Conservation (phyloP, 2,329 filamentous ascomycete species). For the Nannizzia gypsea region DNA sequence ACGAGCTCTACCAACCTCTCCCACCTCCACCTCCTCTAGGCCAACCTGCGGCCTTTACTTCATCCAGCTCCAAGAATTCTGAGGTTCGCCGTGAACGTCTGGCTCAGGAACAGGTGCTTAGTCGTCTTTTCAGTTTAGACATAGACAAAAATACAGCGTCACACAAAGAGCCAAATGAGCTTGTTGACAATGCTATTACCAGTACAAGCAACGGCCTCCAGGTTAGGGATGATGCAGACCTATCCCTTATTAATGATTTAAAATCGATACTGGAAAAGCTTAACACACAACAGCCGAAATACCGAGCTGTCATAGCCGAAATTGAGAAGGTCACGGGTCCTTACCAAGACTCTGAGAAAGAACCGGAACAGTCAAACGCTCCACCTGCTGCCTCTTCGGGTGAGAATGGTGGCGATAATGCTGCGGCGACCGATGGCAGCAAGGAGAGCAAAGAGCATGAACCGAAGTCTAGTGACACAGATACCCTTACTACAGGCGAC, state of each 20-base stretch:
- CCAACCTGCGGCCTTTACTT: neutral
- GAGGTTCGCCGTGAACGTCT: conserved; percentile 14
- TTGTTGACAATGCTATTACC: conserved; percentile 12
- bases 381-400: neutral
- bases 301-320: neutral
- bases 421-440: conserved; percentile 11
- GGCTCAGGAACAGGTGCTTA: conserved; percentile 17
- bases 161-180: conserved; percentile 11
- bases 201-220: conserved; percentile 11
- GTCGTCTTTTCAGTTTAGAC: conserved; percentile 14
- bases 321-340: neutral
- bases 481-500: neutral
- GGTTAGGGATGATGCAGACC: neutral
- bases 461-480: neutral
- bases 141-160: conserved; percentile 9
- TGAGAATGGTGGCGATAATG: neutral
- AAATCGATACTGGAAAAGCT: neutral
- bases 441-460: neutral
- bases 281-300: neutral
- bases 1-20: conserved; percentile 39
- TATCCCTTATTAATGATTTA: neutral
- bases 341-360: neutral
- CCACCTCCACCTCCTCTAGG: conserved; percentile 9
- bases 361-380: neutral
- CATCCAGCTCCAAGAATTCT: conserved; percentile 14